phyloP scores from a whole-genome alignment of 2,329 filamentous ascomycete species.

The Chrysoporthe puriensis region DNA sequence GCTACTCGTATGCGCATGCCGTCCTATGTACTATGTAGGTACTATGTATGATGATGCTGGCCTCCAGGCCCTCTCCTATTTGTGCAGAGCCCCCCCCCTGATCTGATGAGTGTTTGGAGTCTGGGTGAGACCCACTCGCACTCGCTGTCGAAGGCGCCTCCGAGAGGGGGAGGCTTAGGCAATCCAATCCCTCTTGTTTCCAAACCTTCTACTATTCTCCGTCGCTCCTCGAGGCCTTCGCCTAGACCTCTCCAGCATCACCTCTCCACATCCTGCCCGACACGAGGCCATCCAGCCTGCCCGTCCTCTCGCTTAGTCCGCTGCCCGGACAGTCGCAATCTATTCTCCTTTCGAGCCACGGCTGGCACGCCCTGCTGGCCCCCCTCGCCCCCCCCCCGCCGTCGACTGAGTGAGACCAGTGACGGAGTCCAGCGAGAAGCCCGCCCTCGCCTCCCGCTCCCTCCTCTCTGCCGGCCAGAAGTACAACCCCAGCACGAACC shows the following conservation, averaged over 20 bases:
- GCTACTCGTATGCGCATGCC: no score
- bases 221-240: conserved; percentile 7
- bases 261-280: neutral
- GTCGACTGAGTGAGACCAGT: conserved; percentile 19
- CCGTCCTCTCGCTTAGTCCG: conserved; percentile 1
- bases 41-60: neutral
- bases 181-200: conserved; percentile 17
- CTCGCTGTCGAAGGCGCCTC: conserved; percentile 6
- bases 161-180: neutral
- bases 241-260: conserved; percentile 15
- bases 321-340: conserved; percentile 18
- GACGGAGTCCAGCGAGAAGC: conserved; percentile 16
- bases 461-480: conserved; percentile 23
- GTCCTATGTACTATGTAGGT: no score
- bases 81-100: neutral
- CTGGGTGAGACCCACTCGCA: neutral
- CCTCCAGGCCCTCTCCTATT: neutral
- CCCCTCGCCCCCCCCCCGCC: conserved; percentile 5
- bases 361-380: neutral
- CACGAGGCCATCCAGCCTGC: neutral
- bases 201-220: neutral
- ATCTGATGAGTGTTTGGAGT: neutral
- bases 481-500: neutral
- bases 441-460: neutral
- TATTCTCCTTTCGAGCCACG: neutral